Percentiles rank a stretch among this genome's conserved stretches.
phyloP scores from a whole-genome alignment of 2,329 filamentous ascomycete species.

The Calonectria pteridis region DNA sequence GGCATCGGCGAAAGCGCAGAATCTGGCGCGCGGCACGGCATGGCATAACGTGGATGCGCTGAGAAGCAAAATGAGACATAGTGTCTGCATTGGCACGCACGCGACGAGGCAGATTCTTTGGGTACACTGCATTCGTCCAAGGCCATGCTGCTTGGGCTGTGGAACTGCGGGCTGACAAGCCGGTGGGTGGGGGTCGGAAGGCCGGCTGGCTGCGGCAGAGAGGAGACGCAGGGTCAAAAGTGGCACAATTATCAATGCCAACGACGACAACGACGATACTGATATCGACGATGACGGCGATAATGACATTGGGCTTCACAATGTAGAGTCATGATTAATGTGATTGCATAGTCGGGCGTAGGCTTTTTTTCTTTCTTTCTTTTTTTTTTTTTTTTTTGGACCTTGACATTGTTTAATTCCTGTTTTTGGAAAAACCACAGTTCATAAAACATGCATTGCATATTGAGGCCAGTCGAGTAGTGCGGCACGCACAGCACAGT shows the following conservation, averaged over 20 bases:
- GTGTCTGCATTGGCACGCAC: neutral
- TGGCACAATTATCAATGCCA: neutral
- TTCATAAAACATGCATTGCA: conserved; percentile 17
- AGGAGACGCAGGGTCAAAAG: neutral
- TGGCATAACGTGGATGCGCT: neutral
- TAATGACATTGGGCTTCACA: neutral
- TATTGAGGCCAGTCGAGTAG: conserved; percentile 8
- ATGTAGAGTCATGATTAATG: neutral
- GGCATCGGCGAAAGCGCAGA: neutral
- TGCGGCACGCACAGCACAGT: neutral
- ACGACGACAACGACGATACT: neutral
- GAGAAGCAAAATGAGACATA: neutral
- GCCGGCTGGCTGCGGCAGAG: conserved; percentile 1
- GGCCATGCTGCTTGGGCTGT: neutral
- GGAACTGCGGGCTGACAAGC: conserved; percentile 8
- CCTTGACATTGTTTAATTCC: neutral
- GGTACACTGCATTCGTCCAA: neutral
- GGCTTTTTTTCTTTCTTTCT: too few relatives aligned
- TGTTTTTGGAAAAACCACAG: neutral
- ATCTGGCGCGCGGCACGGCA: neutral
- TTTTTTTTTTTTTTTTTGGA: neutral
- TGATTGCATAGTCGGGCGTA: neutral
- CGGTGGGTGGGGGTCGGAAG: neutral
- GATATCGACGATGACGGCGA: neutral
- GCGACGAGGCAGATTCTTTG: neutral